Evolutionary conservation across 164 flowering plant species (phyloP), one percentile per base, ranked within the genome.

Genomic region (Tinospora cordifolia): DNA sequence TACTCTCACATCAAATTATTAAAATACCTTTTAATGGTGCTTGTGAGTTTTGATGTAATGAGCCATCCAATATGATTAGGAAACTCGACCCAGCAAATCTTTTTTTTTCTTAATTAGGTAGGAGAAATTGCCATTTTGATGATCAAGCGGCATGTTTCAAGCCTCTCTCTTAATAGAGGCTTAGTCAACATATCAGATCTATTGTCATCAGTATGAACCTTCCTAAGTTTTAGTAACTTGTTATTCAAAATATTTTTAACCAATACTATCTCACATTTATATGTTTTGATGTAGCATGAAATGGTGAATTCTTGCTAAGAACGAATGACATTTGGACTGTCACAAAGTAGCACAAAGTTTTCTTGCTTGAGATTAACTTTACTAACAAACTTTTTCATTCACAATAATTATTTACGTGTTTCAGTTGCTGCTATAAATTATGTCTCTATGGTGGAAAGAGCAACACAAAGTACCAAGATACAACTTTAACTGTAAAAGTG

Each of bases 191-290:
- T 60, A 21, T 60, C 12, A n/a, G 34, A 60, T 4, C 26, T 0
- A 60, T 60, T 22, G 3, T 25, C 11, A 7, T 60, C 63, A 0
- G 30, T 60, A 60, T 60, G 26, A 13, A 60, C 24, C 4, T 30
- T 30, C 4, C 4, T 4, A 30, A 30, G 36, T 24, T 60, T 11
- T 10, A n/a, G 8, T 8, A 60, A 21, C 30, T 60, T 22, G 10
- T 44, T 34, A 22, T 22, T 25, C 6, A 24, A 10, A 5, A 8
- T 13, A 4, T 25, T 15, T 60, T 34, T 22, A 1, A 60, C 63
- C 63, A 60, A 60, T 60, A 15, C 8, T 60, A 60, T 11, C 34
- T 22, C 63, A 60, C 63, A 60, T 60, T 34, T 24, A 60, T 60
- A 27, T 60, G 63, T 13, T 60, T 24, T 9, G 8, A 60, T 22